Evolutionary conservation across 306 rosid genomes (phyloP).

Genomic region (Cyclanthera cordifolia): DNA sequence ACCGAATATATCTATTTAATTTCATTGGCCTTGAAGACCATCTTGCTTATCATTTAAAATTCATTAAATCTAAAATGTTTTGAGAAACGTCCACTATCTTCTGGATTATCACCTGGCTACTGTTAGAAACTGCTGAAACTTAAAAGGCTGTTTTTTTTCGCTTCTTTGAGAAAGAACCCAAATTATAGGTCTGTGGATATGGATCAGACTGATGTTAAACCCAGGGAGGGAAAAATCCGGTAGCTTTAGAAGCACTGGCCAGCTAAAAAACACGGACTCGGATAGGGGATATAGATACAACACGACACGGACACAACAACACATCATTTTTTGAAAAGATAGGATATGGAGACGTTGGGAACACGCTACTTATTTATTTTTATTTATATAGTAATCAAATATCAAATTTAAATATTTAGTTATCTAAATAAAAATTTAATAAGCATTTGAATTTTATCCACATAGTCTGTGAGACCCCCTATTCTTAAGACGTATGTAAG

Average conservation of each 20-base stretch:
- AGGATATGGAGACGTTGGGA: no score
- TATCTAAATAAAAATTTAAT: no score
- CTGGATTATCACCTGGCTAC: background rate
- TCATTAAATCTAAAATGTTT: background rate
- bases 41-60: background rate
- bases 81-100: background rate
- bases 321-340: no score
- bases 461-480: no score
- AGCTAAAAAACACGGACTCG: no score
- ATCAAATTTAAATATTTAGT: no score
- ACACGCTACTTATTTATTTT: no score
- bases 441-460: no score
- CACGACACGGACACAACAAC: no score
- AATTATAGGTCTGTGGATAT: background rate
- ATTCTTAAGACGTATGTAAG: no score
- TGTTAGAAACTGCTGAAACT: background rate
- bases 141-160: background rate
- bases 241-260: background rate
- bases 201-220: background rate
- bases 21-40: background rate
- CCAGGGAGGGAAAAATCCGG: background rate
- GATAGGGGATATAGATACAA: no score
- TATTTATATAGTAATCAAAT: no score
- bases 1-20: background rate
- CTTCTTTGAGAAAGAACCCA: background rate